phyloP scores from a whole-genome alignment of 129 eudicot genomes.

The Pulicaria dysenterica region DNA sequence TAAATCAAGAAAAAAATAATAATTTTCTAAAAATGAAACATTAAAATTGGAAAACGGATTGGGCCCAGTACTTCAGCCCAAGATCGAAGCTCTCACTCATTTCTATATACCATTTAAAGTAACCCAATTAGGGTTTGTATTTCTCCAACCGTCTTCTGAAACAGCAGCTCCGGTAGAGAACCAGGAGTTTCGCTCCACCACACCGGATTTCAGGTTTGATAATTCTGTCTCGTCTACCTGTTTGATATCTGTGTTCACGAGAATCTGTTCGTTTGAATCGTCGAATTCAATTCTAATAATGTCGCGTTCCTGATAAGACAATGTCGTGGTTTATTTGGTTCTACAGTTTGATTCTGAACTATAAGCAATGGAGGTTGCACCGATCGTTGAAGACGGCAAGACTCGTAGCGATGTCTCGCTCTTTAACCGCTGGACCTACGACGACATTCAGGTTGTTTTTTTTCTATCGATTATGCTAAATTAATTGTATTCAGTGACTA shows the following conservation, averaged over 20 bases:
- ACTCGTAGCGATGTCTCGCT: conserved; percentile 42
- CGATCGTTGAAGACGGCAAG: conserved; percentile 31
- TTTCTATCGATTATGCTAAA: neutral
- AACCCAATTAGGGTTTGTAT: conserved; percentile 10
- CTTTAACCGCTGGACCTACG: conserved; percentile 50
- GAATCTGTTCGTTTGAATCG: neutral
- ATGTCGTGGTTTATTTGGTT: neutral
- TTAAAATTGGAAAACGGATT: neutral
- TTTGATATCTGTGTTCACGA: neutral
- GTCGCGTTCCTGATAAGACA: neutral
- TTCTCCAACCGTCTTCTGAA: conserved; percentile 1
- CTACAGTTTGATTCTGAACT: conserved; percentile 16
- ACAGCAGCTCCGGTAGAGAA: neutral
- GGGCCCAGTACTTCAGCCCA: conserved; percentile 22
- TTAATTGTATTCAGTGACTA: neutral
- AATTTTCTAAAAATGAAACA: no score
- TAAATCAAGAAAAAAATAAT: no score
- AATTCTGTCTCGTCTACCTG: neutral
- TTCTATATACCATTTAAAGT: neutral
- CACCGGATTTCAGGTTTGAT: conserved; percentile 15
- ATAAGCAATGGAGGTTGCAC: conserved; percentile 33
- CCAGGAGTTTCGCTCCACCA: conserved; percentile 18
- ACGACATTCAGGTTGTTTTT: conserved; percentile 42
- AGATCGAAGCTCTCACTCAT: neutral
- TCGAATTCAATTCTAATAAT: neutral